Evolutionary conservation across 441 rosid species (phyloP).

Genomic region (Rhodomyrtus psidioides): DNA sequence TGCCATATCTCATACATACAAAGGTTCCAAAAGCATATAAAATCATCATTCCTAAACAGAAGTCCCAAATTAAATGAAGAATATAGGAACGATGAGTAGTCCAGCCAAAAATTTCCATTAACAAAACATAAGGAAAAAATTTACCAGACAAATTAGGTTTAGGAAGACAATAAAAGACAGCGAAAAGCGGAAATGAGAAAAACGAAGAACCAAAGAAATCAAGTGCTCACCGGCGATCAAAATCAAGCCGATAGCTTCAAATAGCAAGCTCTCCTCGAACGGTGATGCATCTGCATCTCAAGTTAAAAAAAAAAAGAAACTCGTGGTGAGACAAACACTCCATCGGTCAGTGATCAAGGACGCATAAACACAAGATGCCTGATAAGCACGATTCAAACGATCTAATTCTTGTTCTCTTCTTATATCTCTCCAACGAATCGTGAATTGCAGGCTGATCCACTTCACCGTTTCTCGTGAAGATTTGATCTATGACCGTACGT

Average conservation of each 20-base stretch:
- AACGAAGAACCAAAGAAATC: not conserved
- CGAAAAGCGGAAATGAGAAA: not conserved
- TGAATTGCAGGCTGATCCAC: not conserved
- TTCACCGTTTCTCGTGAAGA: not conserved
- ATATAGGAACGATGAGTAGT: not conserved
- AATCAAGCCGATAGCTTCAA: not conserved
- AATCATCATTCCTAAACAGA: not conserved
- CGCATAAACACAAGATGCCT: not conserved
- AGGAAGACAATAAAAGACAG: not conserved
- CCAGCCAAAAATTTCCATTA: not conserved
- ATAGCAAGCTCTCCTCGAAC: not conserved
- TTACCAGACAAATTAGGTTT: not conserved
- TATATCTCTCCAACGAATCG: not conserved
- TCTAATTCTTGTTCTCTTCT: not conserved
- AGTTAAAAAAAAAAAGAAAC: not conserved
- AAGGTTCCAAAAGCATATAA: not conserved
- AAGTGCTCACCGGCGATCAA: not conserved
- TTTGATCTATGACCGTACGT: not conserved
- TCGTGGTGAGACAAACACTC: not conserved
- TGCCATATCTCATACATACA: not conserved
- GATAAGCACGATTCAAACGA: not conserved
- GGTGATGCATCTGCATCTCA: conserved; percentile 17
- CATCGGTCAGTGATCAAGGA: not conserved
- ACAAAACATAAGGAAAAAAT: not conserved
- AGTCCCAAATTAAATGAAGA: not conserved